Base-by-base conservation (phyloP, 148 eudicot species). In the Amaranthus palmeri region DNA sequence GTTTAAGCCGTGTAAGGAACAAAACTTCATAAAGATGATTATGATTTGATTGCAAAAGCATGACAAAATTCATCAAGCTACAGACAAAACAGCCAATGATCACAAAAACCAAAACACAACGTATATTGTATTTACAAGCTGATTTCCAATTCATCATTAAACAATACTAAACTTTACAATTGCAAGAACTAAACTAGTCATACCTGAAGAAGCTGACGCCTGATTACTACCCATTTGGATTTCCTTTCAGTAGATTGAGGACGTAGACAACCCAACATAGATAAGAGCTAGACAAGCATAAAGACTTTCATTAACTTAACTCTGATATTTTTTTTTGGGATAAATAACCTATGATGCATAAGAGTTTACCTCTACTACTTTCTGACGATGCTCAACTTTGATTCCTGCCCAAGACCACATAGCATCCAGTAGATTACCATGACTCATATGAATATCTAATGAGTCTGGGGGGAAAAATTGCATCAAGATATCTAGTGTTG, bases 381-480 rank as follows among this genome's bases (percentile, higher is more conserved):
- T 93, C 73, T 84, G 82, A 67, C 97, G 86, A 74, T 87, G 83
- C 71, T 89, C 92, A 42, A 83, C 74, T 73, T 81, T 85, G 54
- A 91, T 83, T 73, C 98, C 98, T 54, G 85, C 72, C 98, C 98
- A 93, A 40, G 92, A 84, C 98, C 98, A 93, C 82, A 93, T 86
- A 69, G 96, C 98, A 41, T 91, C 88, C 82, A 89, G 75, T 50
- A 93, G 81, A 72, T 84, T 84, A 67, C 88, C 97, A 83, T 93
- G 98, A 84, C 86, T 93, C 65, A 93, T 81, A 85, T 93, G 98
- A 77, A 93, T 86, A 72, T 91, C 89, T 78, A 92, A 86, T 64
- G 88, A 91, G 72, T 89, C 92, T 8, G 87, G 83, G 72, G 80
- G 79, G 78, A 87, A 91, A 80, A 87, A 87, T 47, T 70, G 81